These are phyloP conservation scores for Xanthoparmelia taractica DNA, from an alignment of 495 filamentous ascomycete genomes.

Conservation along the genomic window DNA sequence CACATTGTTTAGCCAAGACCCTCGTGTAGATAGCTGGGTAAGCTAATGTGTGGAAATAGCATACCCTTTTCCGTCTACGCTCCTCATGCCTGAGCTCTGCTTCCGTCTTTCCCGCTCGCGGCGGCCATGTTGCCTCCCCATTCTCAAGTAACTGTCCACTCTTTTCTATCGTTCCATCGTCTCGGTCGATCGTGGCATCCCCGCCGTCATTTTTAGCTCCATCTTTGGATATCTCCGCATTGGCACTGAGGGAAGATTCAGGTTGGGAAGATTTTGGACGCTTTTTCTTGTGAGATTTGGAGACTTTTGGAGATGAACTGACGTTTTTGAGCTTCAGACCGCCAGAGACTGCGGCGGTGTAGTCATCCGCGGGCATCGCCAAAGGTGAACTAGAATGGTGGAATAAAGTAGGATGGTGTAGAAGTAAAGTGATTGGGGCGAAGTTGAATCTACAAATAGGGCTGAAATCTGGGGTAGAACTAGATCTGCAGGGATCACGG, in stretches of 20 bases:
- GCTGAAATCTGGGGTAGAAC: constrained; percentile 16
- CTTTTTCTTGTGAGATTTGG: constrained; percentile 52
- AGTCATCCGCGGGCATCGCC: constrained; percentile 59
- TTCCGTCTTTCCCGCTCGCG: constrained; percentile 61
- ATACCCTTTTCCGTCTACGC: constrained; percentile 66
- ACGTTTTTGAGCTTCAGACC: constrained; percentile 77
- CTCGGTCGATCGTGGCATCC: constrained; percentile 19
- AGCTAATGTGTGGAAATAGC: constrained; percentile 29
- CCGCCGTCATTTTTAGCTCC: constrained; percentile 1
- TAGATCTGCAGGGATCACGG: not conserved
- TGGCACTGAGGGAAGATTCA: constrained; percentile 12
- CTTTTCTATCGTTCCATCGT: constrained; percentile 28
- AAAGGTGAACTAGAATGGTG: not conserved
- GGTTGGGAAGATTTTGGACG: constrained; percentile 42
- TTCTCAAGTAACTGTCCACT: constrained; percentile 21
- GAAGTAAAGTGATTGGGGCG: not conserved
- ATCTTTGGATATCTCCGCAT: constrained; percentile 1
- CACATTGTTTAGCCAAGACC: constrained; percentile 12
- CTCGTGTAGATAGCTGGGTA: constrained; percentile 4
- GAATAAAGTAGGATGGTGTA: no score
- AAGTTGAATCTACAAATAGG: constrained; percentile 6
- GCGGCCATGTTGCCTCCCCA: constrained; percentile 20
- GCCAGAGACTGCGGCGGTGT: constrained; percentile 56
- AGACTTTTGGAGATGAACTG: constrained; percentile 41
- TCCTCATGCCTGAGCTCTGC: constrained; percentile 77